Conservation (phyloP, 192 early-diverging fungal genomes). For the Coemansia sp. region DNA sequence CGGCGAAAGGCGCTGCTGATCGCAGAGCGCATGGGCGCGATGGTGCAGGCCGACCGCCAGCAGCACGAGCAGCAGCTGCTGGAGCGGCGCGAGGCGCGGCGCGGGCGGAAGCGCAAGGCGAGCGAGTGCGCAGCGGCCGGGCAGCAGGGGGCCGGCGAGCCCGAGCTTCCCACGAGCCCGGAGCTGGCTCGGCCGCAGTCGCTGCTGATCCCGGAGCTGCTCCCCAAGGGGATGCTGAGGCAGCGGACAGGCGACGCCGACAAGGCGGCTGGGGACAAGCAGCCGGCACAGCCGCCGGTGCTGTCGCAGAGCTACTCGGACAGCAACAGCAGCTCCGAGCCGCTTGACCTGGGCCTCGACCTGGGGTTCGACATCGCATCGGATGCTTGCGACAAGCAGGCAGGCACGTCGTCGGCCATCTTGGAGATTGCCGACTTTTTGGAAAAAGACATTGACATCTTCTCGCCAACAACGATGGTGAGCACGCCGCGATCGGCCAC, state of each 20-base stretch:
- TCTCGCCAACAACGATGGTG: slow-evolving; percentile 14
- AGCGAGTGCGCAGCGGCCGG: background rate
- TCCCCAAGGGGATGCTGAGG: slow-evolving; percentile 36
- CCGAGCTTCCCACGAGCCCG: slow-evolving; percentile 1
- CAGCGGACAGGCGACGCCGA: background rate
- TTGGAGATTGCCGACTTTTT: slow-evolving; percentile 39
- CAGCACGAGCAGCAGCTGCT: background rate
- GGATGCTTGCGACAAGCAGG: background rate
- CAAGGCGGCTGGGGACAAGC: background rate
- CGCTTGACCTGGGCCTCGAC: slow-evolving; percentile 34
- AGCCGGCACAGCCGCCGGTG: background rate
- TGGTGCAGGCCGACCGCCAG: slow-evolving; percentile 18
- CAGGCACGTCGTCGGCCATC: slow-evolving; percentile 12
- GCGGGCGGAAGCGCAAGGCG: slow-evolving; percentile 8
- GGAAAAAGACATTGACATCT: slow-evolving; percentile 43
- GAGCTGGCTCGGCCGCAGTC: slow-evolving; percentile 30
- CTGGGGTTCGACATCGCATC: slow-evolving; percentile 32
- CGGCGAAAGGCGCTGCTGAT: slow-evolving; percentile 23
- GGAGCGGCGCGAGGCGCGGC: background rate
- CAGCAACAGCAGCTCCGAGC: background rate
- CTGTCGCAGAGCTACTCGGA: slow-evolving; percentile 1
- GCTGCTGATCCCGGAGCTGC: slow-evolving; percentile 42
- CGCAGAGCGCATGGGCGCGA: slow-evolving; percentile 15
- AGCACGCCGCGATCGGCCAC: slow-evolving; percentile 8
- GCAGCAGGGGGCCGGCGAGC: no score